Percentiles rank a stretch among this genome's conserved stretches.
These are phyloP conservation scores for Phytophthora citrophthora DNA, from an alignment of 352 stramenopile genomes.

Conservation along the genomic window DNA sequence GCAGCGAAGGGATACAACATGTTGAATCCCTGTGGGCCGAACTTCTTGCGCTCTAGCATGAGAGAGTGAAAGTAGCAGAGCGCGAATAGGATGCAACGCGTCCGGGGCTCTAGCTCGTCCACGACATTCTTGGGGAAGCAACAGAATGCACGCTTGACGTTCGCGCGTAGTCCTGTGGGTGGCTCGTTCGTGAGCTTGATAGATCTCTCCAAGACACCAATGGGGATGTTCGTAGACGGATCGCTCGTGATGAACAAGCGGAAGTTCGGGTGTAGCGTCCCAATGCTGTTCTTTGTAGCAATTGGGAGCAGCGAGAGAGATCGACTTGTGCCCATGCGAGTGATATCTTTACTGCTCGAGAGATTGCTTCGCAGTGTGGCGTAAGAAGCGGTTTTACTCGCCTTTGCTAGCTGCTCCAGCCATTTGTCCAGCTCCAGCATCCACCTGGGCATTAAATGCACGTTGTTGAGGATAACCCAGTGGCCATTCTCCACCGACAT, in stretches of 20 bases:
- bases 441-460: constrained; percentile 95
- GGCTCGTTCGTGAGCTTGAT: constrained; percentile 93
- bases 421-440: constrained; percentile 93
- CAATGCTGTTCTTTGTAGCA: constrained; percentile 11
- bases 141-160: constrained; percentile 88
- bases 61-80: constrained; percentile 94
- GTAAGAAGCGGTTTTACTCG: constrained; percentile 58
- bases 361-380: constrained; percentile 34
- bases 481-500: constrained; percentile 91
- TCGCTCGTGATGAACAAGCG: constrained; percentile 92
- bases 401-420: constrained; percentile 84
- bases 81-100: constrained; percentile 89
- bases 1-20: constrained; percentile 91
- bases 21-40: constrained; percentile 91
- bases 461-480: constrained; percentile 96
- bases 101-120: constrained; percentile 86
- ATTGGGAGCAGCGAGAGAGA: constrained; percentile 22
- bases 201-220: constrained; percentile 88
- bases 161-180: constrained; percentile 86
- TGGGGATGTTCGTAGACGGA: constrained; percentile 83
- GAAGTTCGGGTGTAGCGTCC: constrained; percentile 76
- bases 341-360: constrained; percentile 25
- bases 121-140: constrained; percentile 78
- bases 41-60: constrained; percentile 93
- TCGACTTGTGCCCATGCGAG: constrained; percentile 29